A percentile compares a stretch with the other conserved stretches of the same genome.
Conservation (phyloP, 2,329 filamentous ascomycete genomes). For the Trichothecium sympodiale region DNA sequence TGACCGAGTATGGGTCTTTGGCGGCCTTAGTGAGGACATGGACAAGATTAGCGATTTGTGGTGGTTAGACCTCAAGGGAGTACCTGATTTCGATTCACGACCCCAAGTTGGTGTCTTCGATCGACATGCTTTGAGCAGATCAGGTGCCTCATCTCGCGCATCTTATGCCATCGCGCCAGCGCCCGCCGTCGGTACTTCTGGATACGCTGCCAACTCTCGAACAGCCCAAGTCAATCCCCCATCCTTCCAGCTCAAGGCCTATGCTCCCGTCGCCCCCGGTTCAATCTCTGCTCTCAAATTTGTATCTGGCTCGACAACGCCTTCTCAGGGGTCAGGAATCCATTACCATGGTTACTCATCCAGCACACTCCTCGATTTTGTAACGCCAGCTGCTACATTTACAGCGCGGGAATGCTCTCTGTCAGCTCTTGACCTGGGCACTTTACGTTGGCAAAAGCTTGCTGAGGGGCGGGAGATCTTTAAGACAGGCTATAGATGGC, state of each 20-base stretch:
- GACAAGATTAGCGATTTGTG: slow-evolving; percentile 92
- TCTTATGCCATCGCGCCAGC: slow-evolving; percentile 38
- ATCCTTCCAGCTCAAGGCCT: slow-evolving; percentile 56
- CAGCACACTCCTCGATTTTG: slow-evolving; percentile 84
- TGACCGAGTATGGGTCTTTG: slow-evolving; percentile 92
- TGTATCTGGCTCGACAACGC: slow-evolving; percentile 67
- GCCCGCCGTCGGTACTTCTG: slow-evolving; percentile 45
- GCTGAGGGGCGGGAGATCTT: slow-evolving; percentile 93
- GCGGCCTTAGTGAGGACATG: slow-evolving; percentile 90
- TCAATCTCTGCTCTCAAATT: slow-evolving; percentile 87
- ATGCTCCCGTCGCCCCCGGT: slow-evolving; percentile 77
- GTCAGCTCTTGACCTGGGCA: slow-evolving; percentile 77
- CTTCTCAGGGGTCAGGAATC: slow-evolving; percentile 78
- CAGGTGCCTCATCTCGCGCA: slow-evolving; percentile 39
- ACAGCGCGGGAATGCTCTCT: slow-evolving; percentile 80
- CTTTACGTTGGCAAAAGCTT: slow-evolving; percentile 86
- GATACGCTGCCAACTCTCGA: slow-evolving; percentile 57
- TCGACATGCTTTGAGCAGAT: slow-evolving; percentile 29
- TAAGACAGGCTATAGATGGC: slow-evolving; percentile 85
- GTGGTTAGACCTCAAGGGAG: slow-evolving; percentile 93
- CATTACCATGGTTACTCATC: slow-evolving; percentile 96
- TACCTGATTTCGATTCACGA: slow-evolving; percentile 67
- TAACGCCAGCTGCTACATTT: slow-evolving; percentile 82
- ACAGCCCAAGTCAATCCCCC: slow-evolving; percentile 56
- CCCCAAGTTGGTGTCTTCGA: slow-evolving; percentile 45